phyloP scores from a whole-genome alignment of 441 rosid species.

The Euphorbia celastroides region DNA sequence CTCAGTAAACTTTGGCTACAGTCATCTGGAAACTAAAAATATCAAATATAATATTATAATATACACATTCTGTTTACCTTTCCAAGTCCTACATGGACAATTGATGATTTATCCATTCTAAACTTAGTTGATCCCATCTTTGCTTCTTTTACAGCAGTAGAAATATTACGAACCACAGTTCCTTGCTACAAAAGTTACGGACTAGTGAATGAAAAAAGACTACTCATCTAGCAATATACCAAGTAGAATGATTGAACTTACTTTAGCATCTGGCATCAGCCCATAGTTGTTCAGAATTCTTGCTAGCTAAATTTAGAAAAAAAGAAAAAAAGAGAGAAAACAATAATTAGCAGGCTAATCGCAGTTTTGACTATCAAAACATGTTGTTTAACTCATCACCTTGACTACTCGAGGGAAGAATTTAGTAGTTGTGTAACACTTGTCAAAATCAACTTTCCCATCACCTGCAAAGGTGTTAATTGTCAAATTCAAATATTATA shows the following conservation, averaged over 20 bases:
- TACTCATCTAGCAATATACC: neutral
- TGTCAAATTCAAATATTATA: constrained; percentile 8
- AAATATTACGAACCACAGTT: constrained; percentile 70
- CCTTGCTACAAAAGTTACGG: constrained; percentile 61
- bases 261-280: constrained; percentile 87
- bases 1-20: neutral
- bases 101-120: constrained; percentile 89
- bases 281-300: constrained; percentile 82
- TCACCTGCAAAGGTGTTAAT: constrained; percentile 38
- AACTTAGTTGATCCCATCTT: constrained; percentile 70
- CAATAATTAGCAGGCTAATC: constrained; percentile 2
- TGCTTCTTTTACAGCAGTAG: constrained; percentile 74
- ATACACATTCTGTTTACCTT: constrained; percentile 44
- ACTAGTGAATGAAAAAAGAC: neutral
- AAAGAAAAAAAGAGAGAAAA: too few species aligned
- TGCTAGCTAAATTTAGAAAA: constrained; percentile 45
- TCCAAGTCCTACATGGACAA: constrained; percentile 89
- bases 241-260: constrained; percentile 31
- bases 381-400: constrained; percentile 36
- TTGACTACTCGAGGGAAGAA: constrained; percentile 70
- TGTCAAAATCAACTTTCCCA: constrained; percentile 76
- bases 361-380: constrained; percentile 4
- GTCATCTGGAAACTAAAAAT: neutral
- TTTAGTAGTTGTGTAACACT: constrained; percentile 72
- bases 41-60: neutral